Evolutionary conservation across 257 asterid genomes (phyloP), one percentile per base, ranked within the genome.

Genomic region (Forsythia suspensa): DNA sequence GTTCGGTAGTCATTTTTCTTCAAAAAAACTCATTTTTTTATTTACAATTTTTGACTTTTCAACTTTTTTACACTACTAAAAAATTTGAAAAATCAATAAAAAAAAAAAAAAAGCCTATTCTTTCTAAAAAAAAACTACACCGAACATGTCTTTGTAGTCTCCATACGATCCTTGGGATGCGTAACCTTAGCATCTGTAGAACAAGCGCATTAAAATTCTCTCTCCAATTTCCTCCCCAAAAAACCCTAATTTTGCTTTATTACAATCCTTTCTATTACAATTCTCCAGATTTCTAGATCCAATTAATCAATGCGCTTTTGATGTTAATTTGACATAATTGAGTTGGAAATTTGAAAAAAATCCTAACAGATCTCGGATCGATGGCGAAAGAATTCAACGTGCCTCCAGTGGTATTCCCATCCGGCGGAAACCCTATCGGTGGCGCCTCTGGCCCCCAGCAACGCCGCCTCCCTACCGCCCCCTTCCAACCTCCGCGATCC

Each of bases 391-490:
- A 91, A 81, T 93, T 93, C 87, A 94, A 91, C 83, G 96, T 86
- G 48, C 97, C 97, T 76, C 97, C 97, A 72, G 97, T 94, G 8
- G 73, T 88, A 52, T 92, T 94, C 74, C 98, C 94, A 16, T 83
- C 94, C 82, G 92, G 91, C 71, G 94, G 91, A 24, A 93, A 91
- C 37, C 91, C 93, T 7, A 85, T 77, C 7, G 85, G 79, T 9
- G 46, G 86, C 52, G 72, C 89, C 61, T 24, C 90, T 42, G 89
- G 86, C 16, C 12, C 89, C 16, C 89, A 86, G 68, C 97, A 94
- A 76, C 97, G 97, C 42, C 97, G 97, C 39, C 86, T 85, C 37
- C 97, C 98, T 12, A 85, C 95, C 13, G 95, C 98, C 34, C 98
- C 98, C 34, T 95, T 93, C 81, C 98, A 94, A 78, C 96, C 97